Evolutionary conservation across 78 protist genomes (phyloP).

Genomic region (Dictyostelium intermedium): DNA sequence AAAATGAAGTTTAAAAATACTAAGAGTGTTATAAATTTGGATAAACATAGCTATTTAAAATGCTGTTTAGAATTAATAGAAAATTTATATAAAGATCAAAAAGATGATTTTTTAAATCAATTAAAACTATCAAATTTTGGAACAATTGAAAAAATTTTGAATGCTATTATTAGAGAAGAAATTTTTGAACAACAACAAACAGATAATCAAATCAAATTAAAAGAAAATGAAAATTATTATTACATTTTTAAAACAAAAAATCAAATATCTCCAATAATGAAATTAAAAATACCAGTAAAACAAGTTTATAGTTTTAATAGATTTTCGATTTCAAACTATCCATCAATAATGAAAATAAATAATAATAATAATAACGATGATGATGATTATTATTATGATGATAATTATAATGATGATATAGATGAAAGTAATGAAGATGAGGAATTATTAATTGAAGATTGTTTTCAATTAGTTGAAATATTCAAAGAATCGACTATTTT

Average conservation of each 20-base stretch:
- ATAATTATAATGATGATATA: too few species aligned
- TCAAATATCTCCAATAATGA: neutral
- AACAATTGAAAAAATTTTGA: neutral
- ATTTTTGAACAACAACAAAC: neutral
- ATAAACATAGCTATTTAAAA: too few species aligned
- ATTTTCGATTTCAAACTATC: neutral
- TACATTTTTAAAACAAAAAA: neutral
- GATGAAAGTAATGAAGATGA: too few species aligned
- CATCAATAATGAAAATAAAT: neutral
- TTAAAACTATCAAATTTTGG: neutral
- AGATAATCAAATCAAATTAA: neutral
- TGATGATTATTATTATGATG: neutral
- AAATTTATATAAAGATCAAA: neutral
- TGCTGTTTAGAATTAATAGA: neutral
- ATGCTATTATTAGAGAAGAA: neutral
- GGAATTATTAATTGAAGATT: neutral
- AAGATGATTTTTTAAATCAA: neutral
- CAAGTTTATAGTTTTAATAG: neutral
- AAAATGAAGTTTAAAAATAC: too few species aligned
- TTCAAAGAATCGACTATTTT: neutral
- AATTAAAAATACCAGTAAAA: neutral
- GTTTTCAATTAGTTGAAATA: neutral
- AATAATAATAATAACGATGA: too few species aligned
- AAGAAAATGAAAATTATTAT: neutral
- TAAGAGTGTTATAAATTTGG: too few species aligned